phyloP scores from a whole-genome alignment of 345 rosid genomes.

The Pistacia vera region DNA sequence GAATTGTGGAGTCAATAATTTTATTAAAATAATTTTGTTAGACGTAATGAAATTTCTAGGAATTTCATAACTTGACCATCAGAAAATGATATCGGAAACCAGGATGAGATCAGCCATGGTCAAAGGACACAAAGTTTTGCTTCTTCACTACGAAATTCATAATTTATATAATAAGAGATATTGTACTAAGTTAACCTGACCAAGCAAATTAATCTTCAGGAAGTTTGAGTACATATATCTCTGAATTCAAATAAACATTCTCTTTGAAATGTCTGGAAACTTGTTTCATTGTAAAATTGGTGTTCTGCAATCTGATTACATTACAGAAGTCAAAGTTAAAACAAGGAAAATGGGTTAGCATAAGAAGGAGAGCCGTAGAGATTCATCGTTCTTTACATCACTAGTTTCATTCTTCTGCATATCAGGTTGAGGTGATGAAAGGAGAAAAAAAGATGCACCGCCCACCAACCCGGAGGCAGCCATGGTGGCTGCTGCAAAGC shows the following conservation, averaged over 20 bases:
- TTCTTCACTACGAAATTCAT: neutral
- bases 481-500: conserved; percentile 20
- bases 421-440: neutral
- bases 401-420: neutral
- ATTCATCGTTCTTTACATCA: neutral
- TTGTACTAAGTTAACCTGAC: no score
- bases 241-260: no score
- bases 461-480: neutral
- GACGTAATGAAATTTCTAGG: no score
- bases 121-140: neutral
- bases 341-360: neutral
- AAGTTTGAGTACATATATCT: neutral
- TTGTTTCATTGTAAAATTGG: no score
- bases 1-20: no score
- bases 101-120: neutral
- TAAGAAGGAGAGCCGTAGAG: neutral
- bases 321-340: no score
- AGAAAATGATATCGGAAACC: no score
- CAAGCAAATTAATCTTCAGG: neutral
- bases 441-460: neutral
- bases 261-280: neutral
- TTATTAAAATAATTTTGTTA: no score
- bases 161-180: no score
- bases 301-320: no score
- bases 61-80: no score